These are phyloP conservation scores for Waitea zeae DNA, from an alignment of 1,284 basidiomycete species.

Conservation along the genomic window DNA sequence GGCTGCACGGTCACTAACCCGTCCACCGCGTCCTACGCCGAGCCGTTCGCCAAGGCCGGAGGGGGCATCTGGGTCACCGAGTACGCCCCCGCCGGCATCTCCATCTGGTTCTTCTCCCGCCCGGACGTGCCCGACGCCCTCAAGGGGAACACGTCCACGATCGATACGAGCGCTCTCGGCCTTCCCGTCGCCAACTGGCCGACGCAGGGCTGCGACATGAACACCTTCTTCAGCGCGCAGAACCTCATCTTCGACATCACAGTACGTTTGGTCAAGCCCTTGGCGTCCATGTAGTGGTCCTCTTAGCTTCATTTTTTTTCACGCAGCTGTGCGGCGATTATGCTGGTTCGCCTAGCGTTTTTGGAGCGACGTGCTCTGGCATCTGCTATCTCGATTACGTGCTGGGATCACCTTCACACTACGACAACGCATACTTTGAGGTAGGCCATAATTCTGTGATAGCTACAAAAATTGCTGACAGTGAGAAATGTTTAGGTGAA, in stretches of 20 bases:
- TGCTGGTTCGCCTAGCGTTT: conserved; percentile 31
- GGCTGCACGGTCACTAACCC: conserved; percentile 46
- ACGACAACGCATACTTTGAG: conserved; percentile 64
- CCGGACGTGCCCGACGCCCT: conserved; percentile 36
- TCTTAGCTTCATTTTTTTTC: background rate
- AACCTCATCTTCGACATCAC: conserved; percentile 61
- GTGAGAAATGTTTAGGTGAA: too few relatives aligned
- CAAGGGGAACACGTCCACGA: conserved; percentile 28
- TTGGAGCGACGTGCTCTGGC: conserved; percentile 47
- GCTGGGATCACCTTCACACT: conserved; percentile 44
- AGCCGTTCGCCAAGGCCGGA: conserved; percentile 39
- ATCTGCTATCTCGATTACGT: conserved; percentile 63
- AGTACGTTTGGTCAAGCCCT: conserved; percentile 21
- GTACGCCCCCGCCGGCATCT: conserved; percentile 43
- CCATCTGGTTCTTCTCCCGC: conserved; percentile 19
- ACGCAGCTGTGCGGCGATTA: conserved; percentile 16
- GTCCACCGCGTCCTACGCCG: conserved; percentile 38
- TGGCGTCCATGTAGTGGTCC: background rate
- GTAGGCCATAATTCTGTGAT: conserved; percentile 16
- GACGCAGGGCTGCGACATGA: conserved; percentile 36
- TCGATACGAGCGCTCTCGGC: conserved; percentile 52
- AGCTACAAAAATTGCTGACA: too few relatives aligned
- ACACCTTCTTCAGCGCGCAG: conserved; percentile 45
- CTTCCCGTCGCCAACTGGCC: conserved; percentile 55
- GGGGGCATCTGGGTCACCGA: conserved; percentile 65